Conservation (phyloP, 129 eudicot genomes). For the Lonicera japonica region DNA sequence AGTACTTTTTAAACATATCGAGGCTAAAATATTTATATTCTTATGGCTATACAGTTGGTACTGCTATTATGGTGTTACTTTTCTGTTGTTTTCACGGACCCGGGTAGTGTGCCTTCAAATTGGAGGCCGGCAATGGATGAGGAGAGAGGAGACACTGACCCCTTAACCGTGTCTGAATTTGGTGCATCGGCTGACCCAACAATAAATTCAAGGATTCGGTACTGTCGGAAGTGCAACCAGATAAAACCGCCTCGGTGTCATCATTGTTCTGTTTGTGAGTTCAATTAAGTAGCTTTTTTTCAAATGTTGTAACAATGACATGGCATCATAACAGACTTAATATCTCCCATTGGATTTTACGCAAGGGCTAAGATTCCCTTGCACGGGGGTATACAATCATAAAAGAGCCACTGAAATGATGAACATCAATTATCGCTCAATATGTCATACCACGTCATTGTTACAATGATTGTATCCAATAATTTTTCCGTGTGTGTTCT, state of each 20-base stretch:
- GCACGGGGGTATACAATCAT: too few relatives aligned
- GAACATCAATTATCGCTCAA: too few relatives aligned
- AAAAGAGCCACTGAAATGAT: too few relatives aligned
- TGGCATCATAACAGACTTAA: too few relatives aligned
- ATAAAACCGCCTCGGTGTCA: conserved; percentile 98
- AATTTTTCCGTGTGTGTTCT: neutral
- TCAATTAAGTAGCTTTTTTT: neutral
- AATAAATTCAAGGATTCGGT: conserved; percentile 57
- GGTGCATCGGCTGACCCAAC: conserved; percentile 42
- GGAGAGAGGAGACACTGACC: conserved; percentile 80
- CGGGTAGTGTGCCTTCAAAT: conserved; percentile 88
- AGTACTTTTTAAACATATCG: neutral
- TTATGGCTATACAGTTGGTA: conserved; percentile 52
- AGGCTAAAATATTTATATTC: neutral
- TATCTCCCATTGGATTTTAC: too few relatives aligned
- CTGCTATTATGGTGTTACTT: conserved; percentile 96
- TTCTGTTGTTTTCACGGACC: conserved; percentile 86
- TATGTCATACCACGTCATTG: too few relatives aligned
- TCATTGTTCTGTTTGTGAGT: conserved; percentile 98
- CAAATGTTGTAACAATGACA: too few relatives aligned
- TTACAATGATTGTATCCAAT: too few relatives aligned
- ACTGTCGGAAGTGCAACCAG: conserved; percentile 92
- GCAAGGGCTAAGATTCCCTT: too few relatives aligned
- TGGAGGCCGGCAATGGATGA: conserved; percentile 76
- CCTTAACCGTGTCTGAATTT: conserved; percentile 59